These are phyloP conservation scores for Rhodocollybia butyracea DNA, from an alignment of 768 basidiomycete species.

Conservation along the genomic window DNA sequence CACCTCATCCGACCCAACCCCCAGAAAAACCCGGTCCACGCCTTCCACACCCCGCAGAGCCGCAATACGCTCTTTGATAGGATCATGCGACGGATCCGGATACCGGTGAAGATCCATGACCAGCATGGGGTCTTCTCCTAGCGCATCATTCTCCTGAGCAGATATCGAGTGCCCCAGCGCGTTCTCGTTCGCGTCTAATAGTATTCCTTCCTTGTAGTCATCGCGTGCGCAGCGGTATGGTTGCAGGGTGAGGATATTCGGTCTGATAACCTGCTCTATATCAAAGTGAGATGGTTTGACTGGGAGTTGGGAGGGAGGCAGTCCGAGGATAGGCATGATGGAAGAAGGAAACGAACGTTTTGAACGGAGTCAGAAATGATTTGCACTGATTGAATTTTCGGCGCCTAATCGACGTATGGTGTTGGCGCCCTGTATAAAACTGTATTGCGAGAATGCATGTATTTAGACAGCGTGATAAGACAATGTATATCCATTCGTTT, in stretches of 20 bases:
- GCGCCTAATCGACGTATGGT: too few relatives aligned
- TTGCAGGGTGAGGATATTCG: slow-evolving; percentile 87
- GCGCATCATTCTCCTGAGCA: slow-evolving; percentile 20
- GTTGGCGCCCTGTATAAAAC: too few relatives aligned
- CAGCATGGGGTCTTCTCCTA: slow-evolving; percentile 35
- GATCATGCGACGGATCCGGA: slow-evolving; percentile 85
- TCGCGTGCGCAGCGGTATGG: slow-evolving; percentile 97
- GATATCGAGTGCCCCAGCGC: slow-evolving; percentile 83
- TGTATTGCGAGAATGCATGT: too few relatives aligned
- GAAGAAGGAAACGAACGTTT: background rate
- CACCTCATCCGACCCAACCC: slow-evolving; percentile 95
- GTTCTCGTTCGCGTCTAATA: slow-evolving; percentile 98
- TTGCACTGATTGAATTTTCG: too few relatives aligned
- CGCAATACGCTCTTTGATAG: slow-evolving; percentile 76
- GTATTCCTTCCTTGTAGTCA: slow-evolving; percentile 87
- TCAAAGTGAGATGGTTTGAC: slow-evolving; percentile 76
- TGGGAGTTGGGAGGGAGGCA: slow-evolving; percentile 39
- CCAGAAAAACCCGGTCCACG: slow-evolving; percentile 77
- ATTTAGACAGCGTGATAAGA: too few relatives aligned
- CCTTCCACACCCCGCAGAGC: slow-evolving; percentile 65
- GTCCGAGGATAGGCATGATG: slow-evolving; percentile 63
- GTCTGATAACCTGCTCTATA: slow-evolving; percentile 81
- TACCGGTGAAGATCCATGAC: slow-evolving; percentile 78
- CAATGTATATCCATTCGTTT: too few relatives aligned
- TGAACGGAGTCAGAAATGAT: too few relatives aligned